Conservation (phyloP, 768 basidiomycete species). For the Pisolithus marmoratus region DNA sequence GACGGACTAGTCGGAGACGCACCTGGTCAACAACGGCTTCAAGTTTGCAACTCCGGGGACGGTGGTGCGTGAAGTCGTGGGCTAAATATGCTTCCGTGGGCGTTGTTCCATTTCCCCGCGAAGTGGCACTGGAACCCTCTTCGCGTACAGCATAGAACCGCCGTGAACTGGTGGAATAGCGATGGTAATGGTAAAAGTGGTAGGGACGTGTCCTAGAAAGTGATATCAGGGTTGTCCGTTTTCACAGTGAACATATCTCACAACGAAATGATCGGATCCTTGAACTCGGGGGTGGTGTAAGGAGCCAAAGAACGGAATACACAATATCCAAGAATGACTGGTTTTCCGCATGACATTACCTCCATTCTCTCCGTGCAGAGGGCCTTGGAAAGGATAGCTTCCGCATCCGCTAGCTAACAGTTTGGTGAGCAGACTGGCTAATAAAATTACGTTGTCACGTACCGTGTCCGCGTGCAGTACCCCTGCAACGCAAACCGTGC, state of each 20-base stretch:
- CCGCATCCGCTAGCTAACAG: slow-evolving; percentile 14
- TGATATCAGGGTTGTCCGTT: slow-evolving; percentile 5
- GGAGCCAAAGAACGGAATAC: slow-evolving; percentile 11
- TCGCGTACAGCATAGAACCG: slow-evolving; percentile 58
- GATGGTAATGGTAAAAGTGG: slow-evolving; percentile 44
- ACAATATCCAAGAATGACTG: slow-evolving; percentile 28
- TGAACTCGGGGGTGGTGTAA: slow-evolving; percentile 24
- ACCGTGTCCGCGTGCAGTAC: slow-evolving; percentile 35
- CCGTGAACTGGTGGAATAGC: slow-evolving; percentile 48
- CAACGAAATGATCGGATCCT: slow-evolving; percentile 21
- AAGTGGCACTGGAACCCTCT: slow-evolving; percentile 22
- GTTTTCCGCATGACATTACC: slow-evolving; percentile 12
- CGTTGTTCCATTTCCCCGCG: slow-evolving; percentile 12
- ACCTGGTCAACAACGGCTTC: slow-evolving; percentile 40
- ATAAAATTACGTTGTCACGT: slow-evolving; percentile 9
- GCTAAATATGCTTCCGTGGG: slow-evolving; percentile 26
- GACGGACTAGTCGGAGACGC: not conserved
- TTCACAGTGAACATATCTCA: slow-evolving; percentile 4
- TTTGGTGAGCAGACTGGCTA: not conserved
- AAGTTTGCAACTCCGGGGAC: slow-evolving; percentile 8
- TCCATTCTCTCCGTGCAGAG: slow-evolving; percentile 16
- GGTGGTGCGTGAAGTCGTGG: slow-evolving; percentile 34
- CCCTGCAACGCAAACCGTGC: slow-evolving; percentile 46
- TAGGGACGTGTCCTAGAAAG: slow-evolving; percentile 11
- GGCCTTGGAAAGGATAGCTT: slow-evolving; percentile 4